Conservation (phyloP, 805 yeast genomes). For the Monosporozyma aquatica region DNA sequence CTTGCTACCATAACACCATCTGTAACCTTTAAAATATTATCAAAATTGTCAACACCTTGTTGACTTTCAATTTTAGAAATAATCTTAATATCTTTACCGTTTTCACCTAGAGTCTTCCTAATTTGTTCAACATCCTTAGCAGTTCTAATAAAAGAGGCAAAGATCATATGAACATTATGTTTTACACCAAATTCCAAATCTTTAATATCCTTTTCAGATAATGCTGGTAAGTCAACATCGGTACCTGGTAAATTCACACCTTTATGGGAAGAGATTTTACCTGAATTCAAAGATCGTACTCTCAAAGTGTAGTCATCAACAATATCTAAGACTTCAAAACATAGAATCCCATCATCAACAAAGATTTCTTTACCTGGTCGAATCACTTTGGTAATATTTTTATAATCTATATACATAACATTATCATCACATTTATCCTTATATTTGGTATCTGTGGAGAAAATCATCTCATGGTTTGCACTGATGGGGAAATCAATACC, state of each 20-base stretch:
- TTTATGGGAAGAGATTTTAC: slow-evolving; percentile 93
- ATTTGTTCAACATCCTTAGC: slow-evolving; percentile 83
- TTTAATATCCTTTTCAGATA: slow-evolving; percentile 89
- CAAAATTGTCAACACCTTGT: slow-evolving; percentile 99
- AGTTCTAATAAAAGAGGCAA: slow-evolving; percentile 95
- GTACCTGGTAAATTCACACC: slow-evolving; percentile 99
- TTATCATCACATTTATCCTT: slow-evolving; percentile 62
- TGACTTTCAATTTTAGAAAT: slow-evolving; percentile 97
- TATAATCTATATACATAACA: slow-evolving; percentile 85
- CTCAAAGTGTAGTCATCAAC: slow-evolving; percentile 70
- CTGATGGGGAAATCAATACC: slow-evolving; percentile 73
- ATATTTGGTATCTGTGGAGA: slow-evolving; percentile 82
- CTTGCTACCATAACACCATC: slow-evolving; percentile 99
- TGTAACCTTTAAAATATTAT: slow-evolving; percentile 84
- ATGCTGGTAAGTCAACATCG: slow-evolving; percentile 96
- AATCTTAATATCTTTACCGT: slow-evolving; percentile 91
- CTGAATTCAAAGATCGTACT: slow-evolving; percentile 85
- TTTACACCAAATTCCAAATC: slow-evolving; percentile 93
- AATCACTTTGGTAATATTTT: slow-evolving; percentile 92
- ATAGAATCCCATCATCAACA: slow-evolving; percentile 95
- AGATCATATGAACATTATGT: slow-evolving; percentile 95
- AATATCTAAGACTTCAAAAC: slow-evolving; percentile 83
- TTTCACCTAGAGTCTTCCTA: slow-evolving; percentile 91
- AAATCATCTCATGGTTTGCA: slow-evolving; percentile 80
- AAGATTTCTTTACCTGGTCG: slow-evolving; percentile 80